Evolutionary conservation across 2,329 filamentous ascomycete genomes (phyloP).

Genomic region (Lachnellula subtilissima): DNA sequence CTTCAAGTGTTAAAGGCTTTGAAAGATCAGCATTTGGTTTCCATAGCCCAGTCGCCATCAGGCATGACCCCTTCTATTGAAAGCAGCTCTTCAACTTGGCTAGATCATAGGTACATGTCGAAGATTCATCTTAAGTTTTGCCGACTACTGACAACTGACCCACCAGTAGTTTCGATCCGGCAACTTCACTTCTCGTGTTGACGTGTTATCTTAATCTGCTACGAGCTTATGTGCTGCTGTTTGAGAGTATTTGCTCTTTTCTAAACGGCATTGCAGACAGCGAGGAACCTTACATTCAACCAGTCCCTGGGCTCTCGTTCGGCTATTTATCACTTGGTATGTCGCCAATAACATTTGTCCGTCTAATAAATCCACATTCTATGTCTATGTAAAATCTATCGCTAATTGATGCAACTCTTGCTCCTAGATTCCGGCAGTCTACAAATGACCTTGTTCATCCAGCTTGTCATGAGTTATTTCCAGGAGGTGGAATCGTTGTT

Average conservation of each 20-base stretch:
- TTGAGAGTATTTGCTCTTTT: neutral
- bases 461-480: slow-evolving; percentile 1
- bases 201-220: neutral
- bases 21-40: no score
- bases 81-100: no score
- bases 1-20: neutral
- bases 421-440: slow-evolving; percentile 1
- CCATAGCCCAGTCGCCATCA: no score
- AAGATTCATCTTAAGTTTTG: no score
- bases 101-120: no score
- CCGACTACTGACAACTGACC: neutral
- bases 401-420: neutral
- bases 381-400: neutral
- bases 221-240: neutral
- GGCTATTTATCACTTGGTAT: neutral
- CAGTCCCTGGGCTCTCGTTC: neutral
- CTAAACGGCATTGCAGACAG: neutral
- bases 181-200: neutral
- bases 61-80: no score
- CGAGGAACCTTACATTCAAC: neutral
- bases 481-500: neutral
- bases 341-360: no score
- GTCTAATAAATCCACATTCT: neutral
- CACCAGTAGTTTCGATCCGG: neutral
- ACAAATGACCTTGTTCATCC: slow-evolving; percentile 1